Base-by-base conservation (phyloP, 2,329 filamentous ascomycete genomes). In the Cordyceps fumosorosea region DNA sequence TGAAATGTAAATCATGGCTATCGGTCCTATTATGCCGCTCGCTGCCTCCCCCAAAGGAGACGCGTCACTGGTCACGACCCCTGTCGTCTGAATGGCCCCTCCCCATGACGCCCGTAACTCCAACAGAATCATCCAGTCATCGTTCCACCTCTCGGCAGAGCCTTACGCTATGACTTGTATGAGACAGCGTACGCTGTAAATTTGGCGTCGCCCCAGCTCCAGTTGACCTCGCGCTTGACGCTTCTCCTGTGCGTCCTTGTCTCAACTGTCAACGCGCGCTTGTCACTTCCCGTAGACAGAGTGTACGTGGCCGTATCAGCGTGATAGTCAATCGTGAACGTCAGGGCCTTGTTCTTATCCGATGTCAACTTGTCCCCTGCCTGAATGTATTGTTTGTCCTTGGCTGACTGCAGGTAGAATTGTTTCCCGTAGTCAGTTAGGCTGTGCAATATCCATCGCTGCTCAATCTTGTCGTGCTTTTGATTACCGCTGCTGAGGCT, bases 361-460 rank as follows among this genome's bases (percentile, higher is more conserved):
- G 32, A 3, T 0, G 64, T 67, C 52, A 69, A 50, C 22, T 29
- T 47, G 45, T 65, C 65, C 3, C 44, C 6, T 2, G 29, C 3
- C 4, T 60, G 22, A 58, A 69, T 66, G 42, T 65, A 73, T 61
- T 66, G 64, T 40, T 65, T 64, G 62, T 72, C 67, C 14, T 65
- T 29, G 55, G 70, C 71, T 24, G 69, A 73, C 37, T 67, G 66
- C 24, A 74, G 40, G 45, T 64, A 60, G 32, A 69, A 69, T 3
- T 54, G 2, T 22, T 65, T 65, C 56, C 67, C 16, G 51, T 69
- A 69, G 14, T 56, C 59, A 18, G 51, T 65, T 24, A 66, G 67
- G 42, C 66, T 64, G 65, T 82, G 78, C 8, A 82, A 69, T 2
- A 82, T 73, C 78, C 80, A 83, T 29, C 81, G 75, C 66, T 83